phyloP scores from a whole-genome alignment of 139 green algal species.

The Auxenochlorella pyrenoidosa region DNA sequence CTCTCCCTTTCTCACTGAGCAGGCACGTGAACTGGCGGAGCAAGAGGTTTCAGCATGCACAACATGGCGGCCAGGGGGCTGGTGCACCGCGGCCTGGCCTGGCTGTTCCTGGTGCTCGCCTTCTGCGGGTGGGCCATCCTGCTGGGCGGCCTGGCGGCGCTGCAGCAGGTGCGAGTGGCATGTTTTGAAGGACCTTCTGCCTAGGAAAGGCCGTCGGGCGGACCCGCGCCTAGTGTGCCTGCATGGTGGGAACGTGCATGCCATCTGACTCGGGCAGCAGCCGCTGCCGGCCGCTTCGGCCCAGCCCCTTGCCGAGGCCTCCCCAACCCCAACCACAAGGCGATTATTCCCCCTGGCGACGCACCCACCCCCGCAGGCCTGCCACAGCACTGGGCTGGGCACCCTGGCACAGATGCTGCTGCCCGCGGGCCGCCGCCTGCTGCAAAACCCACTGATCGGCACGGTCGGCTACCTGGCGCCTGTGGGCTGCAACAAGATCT shows the following conservation, averaged over 20 bases:
- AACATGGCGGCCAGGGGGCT: background rate
- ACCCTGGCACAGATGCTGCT: background rate
- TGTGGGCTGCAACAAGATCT: constrained; percentile 30
- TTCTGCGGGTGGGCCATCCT: constrained; percentile 38
- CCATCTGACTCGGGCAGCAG: too few species aligned
- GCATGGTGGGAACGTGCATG: too few species aligned
- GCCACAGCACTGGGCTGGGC: background rate
- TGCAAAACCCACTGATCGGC: background rate
- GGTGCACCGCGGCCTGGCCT: constrained; percentile 17
- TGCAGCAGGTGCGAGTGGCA: constrained; percentile 21
- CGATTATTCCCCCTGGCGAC: too few species aligned
- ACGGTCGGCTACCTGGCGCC: constrained; percentile 29
- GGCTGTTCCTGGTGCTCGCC: background rate
- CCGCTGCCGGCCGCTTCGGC: too few species aligned
- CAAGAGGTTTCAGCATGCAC: background rate
- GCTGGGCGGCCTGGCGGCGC: constrained; percentile 21
- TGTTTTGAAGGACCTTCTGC: too few species aligned
- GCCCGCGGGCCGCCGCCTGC: background rate
- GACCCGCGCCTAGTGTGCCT: too few species aligned
- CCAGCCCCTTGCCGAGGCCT: too few species aligned
- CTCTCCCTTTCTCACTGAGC: background rate
- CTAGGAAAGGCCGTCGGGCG: too few species aligned
- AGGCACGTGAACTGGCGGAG: background rate
- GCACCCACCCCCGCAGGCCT: background rate
- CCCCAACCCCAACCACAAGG: too few species aligned